These are phyloP conservation scores for Poa pratensis DNA, from an alignment of 176 grass and related monocot species.

Conservation along the genomic window DNA sequence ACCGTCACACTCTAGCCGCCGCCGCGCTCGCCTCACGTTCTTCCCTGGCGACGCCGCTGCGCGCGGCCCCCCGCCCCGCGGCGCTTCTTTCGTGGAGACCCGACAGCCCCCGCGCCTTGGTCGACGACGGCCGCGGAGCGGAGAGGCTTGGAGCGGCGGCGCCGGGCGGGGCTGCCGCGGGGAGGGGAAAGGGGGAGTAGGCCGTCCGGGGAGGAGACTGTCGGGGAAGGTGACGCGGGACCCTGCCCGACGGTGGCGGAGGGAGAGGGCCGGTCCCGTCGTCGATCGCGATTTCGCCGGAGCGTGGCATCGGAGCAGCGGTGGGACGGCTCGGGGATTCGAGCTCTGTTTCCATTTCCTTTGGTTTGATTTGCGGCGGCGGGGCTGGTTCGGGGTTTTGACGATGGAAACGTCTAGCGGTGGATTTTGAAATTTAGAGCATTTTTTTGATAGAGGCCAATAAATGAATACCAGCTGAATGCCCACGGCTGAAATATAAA, in stretches of 20 bases:
- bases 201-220: not conserved
- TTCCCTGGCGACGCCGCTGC: conserved; percentile 47
- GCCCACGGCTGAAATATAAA: too few relatives aligned
- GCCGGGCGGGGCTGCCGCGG: not conserved
- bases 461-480: too few relatives aligned
- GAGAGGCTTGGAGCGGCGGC: conserved; percentile 3
- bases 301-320: not conserved
- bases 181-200: not conserved
- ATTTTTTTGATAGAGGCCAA: too few relatives aligned
- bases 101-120: not conserved
- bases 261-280: not conserved
- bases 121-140: not conserved
- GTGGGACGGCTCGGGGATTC: not conserved
- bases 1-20: not conserved
- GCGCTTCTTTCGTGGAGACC: conserved; percentile 7
- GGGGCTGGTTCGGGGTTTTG: conserved; percentile 4
- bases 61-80: conserved; percentile 5
- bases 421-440: too few relatives aligned
- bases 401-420: not conserved
- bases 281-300: not conserved
- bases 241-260: conserved; percentile 1
- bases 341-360: not conserved
- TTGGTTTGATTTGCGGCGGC: not conserved
- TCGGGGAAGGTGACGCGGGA: not conserved
- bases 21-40: conserved; percentile 9